Percentiles rank a stretch among this genome's conserved stretches.
These are phyloP conservation scores for Hawksworthiomyces lignivorus DNA, from an alignment of 2,329 filamentous ascomycete genomes.

Conservation along the genomic window DNA sequence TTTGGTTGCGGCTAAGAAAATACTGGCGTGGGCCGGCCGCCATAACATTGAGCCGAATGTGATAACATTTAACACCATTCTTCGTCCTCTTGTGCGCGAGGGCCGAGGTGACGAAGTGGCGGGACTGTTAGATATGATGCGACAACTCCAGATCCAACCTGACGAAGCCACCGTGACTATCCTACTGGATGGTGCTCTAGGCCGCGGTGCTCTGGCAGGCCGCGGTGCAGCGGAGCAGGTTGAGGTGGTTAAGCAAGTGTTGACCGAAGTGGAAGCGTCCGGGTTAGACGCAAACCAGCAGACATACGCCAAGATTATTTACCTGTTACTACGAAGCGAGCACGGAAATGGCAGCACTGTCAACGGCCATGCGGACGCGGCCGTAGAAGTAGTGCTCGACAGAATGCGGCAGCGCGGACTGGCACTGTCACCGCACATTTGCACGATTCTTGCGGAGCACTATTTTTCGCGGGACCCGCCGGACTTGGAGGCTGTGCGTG, in stretches of 20 bases:
- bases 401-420: constrained; percentile 52
- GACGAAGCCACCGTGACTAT: constrained; percentile 68
- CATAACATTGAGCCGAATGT: constrained; percentile 50
- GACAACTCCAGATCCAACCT: constrained; percentile 42
- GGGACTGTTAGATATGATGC: constrained; percentile 52
- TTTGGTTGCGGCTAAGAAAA: constrained; percentile 38
- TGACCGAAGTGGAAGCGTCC: constrained; percentile 48
- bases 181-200: constrained; percentile 54
- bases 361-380: constrained; percentile 27
- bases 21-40: constrained; percentile 52
- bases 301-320: constrained; percentile 63
- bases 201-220: constrained; percentile 29
- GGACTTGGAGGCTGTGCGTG: constrained; percentile 51
- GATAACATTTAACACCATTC: constrained; percentile 61
- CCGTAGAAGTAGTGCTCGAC: constrained; percentile 52
- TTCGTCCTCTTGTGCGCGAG: constrained; percentile 49
- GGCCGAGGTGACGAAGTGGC: constrained; percentile 40
- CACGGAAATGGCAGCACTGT: not conserved
- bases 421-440: constrained; percentile 55
- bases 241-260: constrained; percentile 38
- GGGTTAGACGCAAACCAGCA: constrained; percentile 53
- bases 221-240: constrained; percentile 5
- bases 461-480: constrained; percentile 54
- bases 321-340: constrained; percentile 43
- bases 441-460: constrained; percentile 64